Evolutionary conservation across 2,329 filamentous ascomycete species (phyloP).

Genomic region (Metarhizium album): DNA sequence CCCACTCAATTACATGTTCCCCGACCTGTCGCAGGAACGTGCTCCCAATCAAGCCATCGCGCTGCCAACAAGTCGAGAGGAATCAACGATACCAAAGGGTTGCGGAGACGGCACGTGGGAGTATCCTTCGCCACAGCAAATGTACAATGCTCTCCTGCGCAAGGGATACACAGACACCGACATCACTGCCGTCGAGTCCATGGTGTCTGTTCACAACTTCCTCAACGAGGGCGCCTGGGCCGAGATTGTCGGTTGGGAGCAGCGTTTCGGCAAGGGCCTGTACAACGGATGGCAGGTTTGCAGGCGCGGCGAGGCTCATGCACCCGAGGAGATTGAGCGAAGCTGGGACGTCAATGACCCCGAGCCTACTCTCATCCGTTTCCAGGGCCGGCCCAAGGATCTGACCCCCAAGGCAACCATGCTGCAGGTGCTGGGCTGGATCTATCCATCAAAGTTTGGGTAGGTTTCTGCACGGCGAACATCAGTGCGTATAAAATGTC

Average conservation of each 20-base stretch:
- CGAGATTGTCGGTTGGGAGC: slow-evolving; percentile 91
- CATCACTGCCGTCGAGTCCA: slow-evolving; percentile 83
- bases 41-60: slow-evolving; percentile 60
- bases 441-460: slow-evolving; percentile 73
- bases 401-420: slow-evolving; percentile 86
- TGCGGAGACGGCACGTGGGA: slow-evolving; percentile 79
- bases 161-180: slow-evolving; percentile 96
- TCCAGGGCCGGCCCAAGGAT: slow-evolving; percentile 81
- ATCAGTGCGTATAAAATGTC: slow-evolving; percentile 2
- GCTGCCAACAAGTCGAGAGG: slow-evolving; percentile 71
- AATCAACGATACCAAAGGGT: slow-evolving; percentile 84
- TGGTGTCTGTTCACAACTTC: slow-evolving; percentile 98
- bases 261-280: slow-evolving; percentile 68
- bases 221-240: slow-evolving; percentile 95
- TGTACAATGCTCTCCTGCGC: slow-evolving; percentile 96
- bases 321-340: slow-evolving; percentile 31
- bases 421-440: slow-evolving; percentile 64
- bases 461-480: slow-evolving; percentile 30
- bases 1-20: slow-evolving; percentile 91
- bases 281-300: slow-evolving; percentile 63
- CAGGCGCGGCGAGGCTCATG: slow-evolving; percentile 59
- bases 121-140: slow-evolving; percentile 96
- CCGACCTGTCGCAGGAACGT: slow-evolving; percentile 68
- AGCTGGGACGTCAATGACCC: slow-evolving; percentile 42
- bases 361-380: slow-evolving; percentile 68